Evolutionary conservation across 2,329 filamentous ascomycete genomes (phyloP).

Genomic region (Neofusicoccum kwambonambiense): DNA sequence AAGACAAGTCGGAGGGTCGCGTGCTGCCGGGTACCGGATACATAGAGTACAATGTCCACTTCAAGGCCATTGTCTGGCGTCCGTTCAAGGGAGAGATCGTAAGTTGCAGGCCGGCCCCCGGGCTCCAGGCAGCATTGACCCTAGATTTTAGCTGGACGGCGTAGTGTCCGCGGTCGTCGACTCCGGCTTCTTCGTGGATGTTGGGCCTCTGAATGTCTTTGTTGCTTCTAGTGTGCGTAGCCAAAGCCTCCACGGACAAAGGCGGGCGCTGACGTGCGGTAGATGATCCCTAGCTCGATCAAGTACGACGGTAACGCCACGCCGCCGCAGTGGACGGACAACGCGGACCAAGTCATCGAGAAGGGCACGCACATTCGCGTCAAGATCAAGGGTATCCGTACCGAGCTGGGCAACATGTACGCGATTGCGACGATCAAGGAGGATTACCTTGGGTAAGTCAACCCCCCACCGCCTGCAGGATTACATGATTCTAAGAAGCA

Average conservation of each 20-base stretch:
- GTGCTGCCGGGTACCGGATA: slow-evolving; percentile 89
- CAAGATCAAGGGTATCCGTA: slow-evolving; percentile 90
- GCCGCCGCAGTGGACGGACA: slow-evolving; percentile 94
- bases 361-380: slow-evolving; percentile 89
- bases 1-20: slow-evolving; percentile 89
- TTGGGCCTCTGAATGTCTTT: slow-evolving; percentile 75
- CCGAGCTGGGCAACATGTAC: slow-evolving; percentile 92
- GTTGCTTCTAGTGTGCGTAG: slow-evolving; percentile 75
- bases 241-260: background rate
- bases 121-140: slow-evolving; percentile 24
- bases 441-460: slow-evolving; percentile 30
- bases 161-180: slow-evolving; percentile 89
- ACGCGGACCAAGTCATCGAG: slow-evolving; percentile 90
- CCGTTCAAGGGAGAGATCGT: slow-evolving; percentile 98
- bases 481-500: background rate
- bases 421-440: slow-evolving; percentile 97
- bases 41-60: slow-evolving; percentile 92
- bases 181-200: slow-evolving; percentile 86
- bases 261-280: slow-evolving; percentile 16
- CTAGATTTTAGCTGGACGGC: slow-evolving; percentile 74
- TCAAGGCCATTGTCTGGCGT: slow-evolving; percentile 94
- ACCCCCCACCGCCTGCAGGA: background rate
- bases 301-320: slow-evolving; percentile 95
- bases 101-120: slow-evolving; percentile 40
- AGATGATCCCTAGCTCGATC: slow-evolving; percentile 90